phyloP scores from a whole-genome alignment of 352 stramenopile genomes.

The Globisporangium heterothallicum region DNA sequence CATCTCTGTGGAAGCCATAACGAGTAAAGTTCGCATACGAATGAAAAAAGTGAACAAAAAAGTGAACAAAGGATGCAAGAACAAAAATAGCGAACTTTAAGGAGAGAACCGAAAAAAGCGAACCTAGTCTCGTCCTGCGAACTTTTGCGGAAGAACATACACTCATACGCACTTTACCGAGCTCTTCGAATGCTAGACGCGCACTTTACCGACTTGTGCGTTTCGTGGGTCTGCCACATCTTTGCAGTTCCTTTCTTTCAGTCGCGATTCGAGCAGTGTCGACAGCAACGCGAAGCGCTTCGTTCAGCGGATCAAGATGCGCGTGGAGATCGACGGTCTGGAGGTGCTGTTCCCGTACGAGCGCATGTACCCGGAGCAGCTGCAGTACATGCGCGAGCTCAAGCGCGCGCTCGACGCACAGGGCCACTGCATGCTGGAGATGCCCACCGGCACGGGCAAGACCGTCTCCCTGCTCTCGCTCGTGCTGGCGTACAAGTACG shows the following conservation, averaged over 20 bases:
- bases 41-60: too few species aligned
- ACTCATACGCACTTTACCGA: conserved; percentile 5
- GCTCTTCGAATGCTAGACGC: background rate
- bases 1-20: too few species aligned
- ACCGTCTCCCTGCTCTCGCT: conserved; percentile 96
- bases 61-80: too few species aligned
- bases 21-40: too few species aligned
- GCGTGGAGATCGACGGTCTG: conserved; percentile 94
- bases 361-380: conserved; percentile 98
- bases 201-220: background rate
- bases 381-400: conserved; percentile 99
- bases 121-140: conserved; percentile 6
- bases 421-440: conserved; percentile 97
- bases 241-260: conserved; percentile 3
- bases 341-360: conserved; percentile 98
- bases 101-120: too few species aligned
- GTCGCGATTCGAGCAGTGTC: background rate
- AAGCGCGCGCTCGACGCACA: conserved; percentile 97
- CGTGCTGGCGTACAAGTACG: conserved; percentile 93
- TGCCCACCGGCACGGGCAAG: conserved; percentile 98
- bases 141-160: conserved; percentile 1
- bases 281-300: background rate
- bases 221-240: background rate
- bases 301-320: too few species aligned
- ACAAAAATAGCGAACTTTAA: too few species aligned